Conservation (phyloP, 1,284 basidiomycete genomes). For the Irpex sp. region DNA sequence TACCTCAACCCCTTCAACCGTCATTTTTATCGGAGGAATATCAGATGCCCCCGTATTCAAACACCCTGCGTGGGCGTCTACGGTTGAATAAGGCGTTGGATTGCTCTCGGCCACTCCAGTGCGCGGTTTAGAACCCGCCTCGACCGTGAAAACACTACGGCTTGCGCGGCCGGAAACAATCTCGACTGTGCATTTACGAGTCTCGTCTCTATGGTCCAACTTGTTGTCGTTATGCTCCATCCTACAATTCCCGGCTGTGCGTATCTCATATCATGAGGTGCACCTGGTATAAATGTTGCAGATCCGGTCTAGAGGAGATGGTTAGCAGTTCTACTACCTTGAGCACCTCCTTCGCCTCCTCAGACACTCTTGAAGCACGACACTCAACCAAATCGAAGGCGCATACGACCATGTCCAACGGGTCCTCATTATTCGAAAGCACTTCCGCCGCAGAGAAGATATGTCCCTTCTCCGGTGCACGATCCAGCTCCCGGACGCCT, state of each 20-base stretch:
- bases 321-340: background rate
- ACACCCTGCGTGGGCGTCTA: background rate
- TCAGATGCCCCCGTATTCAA: background rate
- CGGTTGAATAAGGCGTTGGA: background rate
- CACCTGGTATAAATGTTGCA: background rate
- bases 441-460: slow-evolving; percentile 13
- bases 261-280: background rate
- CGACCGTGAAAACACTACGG: background rate
- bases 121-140: slow-evolving; percentile 3
- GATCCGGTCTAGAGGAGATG: background rate
- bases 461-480: slow-evolving; percentile 3
- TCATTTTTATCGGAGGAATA: background rate
- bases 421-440: slow-evolving; percentile 4
- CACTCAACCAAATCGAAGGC: background rate
- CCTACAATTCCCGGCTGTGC: slow-evolving; percentile 5
- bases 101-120: slow-evolving; percentile 10
- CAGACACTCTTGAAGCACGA: background rate
- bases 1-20: background rate
- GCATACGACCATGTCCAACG: background rate
- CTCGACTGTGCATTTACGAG: slow-evolving; percentile 4
- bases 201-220: background rate
- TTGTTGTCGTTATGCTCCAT: background rate
- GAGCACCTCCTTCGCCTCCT: background rate
- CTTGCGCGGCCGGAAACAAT: background rate
- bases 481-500: background rate